Evolutionary conservation across 495 filamentous ascomycete species (phyloP).

Genomic region (Neurospora tetrasperma): DNA sequence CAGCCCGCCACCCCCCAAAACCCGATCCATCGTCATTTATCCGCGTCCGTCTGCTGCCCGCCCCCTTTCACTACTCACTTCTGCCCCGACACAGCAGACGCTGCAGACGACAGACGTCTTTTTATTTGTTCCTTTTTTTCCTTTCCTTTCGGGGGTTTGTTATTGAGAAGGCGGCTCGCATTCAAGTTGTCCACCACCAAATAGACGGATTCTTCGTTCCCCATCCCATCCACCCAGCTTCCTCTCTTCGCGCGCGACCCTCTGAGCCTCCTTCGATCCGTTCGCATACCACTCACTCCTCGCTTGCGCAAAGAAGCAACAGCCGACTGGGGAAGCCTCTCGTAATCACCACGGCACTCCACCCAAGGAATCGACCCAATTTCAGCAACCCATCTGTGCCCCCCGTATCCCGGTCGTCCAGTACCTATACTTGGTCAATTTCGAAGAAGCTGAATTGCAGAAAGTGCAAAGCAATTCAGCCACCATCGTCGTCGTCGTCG

Average conservation of each 20-base stretch:
- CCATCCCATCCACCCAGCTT: neutral
- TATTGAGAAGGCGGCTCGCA: neutral
- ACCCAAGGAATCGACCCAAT: neutral
- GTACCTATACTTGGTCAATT: neutral
- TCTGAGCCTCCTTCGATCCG: neutral
- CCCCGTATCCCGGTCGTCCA: neutral
- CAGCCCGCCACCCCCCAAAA: neutral
- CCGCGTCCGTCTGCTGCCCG: neutral
- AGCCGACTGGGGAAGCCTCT: neutral
- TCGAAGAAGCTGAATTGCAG: neutral
- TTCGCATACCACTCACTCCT: neutral
- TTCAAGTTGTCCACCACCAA: neutral
- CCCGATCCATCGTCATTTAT: neutral
- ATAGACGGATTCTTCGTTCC: neutral
- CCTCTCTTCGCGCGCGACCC: neutral
- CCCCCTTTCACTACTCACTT: neutral
- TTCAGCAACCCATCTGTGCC: slow-evolving; percentile 1
- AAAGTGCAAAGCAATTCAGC: neutral
- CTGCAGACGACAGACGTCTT: neutral
- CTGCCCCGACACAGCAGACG: neutral
- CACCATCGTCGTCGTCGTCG: neutral
- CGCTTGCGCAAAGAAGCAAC: neutral
- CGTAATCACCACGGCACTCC: neutral
- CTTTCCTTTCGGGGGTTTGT: neutral
- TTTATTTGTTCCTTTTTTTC: neutral